These are phyloP conservation scores for Paramecium bursaria DNA, from an alignment of 73 alveolate species.

Conservation along the genomic window DNA sequence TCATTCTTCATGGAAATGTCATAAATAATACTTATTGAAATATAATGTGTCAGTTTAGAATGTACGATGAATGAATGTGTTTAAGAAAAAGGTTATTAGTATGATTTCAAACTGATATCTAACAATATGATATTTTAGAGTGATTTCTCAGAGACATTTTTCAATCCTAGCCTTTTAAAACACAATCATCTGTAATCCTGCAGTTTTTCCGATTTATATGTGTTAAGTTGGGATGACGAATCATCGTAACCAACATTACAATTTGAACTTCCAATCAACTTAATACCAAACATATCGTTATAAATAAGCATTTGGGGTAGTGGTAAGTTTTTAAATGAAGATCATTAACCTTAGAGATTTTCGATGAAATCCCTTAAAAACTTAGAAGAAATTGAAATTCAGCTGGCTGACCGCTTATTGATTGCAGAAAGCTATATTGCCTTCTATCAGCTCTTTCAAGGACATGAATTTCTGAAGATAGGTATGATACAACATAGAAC, in stretches of 20 bases:
- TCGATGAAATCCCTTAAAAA: slow-evolving; percentile 6
- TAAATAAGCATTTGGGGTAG: slow-evolving; percentile 37
- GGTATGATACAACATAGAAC: background rate
- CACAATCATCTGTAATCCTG: background rate
- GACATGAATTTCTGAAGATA: background rate
- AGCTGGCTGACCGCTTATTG: background rate
- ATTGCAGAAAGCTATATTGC: slow-evolving; percentile 40
- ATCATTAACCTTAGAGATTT: slow-evolving; percentile 16
- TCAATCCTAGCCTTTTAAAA: slow-evolving; percentile 7
- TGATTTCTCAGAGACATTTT: slow-evolving; percentile 31
- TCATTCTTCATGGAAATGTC: slow-evolving; percentile 35
- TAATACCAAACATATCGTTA: background rate
- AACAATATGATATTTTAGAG: background rate
- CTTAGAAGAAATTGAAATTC: background rate
- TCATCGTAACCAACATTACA: background rate
- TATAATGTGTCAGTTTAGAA: background rate
- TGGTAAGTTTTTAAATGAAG: slow-evolving; percentile 1
- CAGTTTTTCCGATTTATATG: background rate
- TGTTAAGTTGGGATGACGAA: background rate
- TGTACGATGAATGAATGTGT: slow-evolving; percentile 41
- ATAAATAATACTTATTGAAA: slow-evolving; percentile 5
- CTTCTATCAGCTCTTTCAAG: background rate
- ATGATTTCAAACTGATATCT: slow-evolving; percentile 2
- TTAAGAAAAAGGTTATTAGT: slow-evolving; percentile 6
- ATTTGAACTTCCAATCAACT: slow-evolving; percentile 34